Evolutionary conservation across 805 yeast genomes (phyloP).

Genomic region (Saccharomycopsis babjevae): DNA sequence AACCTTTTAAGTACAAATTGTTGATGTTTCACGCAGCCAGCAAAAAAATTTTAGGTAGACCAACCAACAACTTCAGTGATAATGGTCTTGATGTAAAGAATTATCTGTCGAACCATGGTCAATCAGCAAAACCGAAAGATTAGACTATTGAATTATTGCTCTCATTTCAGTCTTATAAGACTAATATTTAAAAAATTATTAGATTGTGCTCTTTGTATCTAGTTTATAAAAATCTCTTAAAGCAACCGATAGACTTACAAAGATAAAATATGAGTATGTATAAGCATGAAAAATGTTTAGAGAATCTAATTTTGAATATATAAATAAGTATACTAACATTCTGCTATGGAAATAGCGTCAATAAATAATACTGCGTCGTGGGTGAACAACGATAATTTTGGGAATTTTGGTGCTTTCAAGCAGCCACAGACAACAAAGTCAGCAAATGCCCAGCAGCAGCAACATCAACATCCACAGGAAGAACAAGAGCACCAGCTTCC

Average conservation of each 20-base stretch:
- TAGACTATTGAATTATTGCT: too few relatives aligned
- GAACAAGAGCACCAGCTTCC: neutral
- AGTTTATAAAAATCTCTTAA: neutral
- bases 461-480: neutral
- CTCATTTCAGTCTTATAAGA: too few relatives aligned
- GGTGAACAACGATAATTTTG: conserved; percentile 15
- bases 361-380: neutral
- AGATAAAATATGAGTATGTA: neutral
- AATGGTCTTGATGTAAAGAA: too few relatives aligned
- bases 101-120: too few relatives aligned
- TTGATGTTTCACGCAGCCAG: neutral
- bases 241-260: neutral
- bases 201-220: neutral
- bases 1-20: neutral
- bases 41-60: neutral
- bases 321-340: neutral
- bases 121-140: too few relatives aligned
- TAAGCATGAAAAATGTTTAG: neutral
- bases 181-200: neutral
- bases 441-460: neutral
- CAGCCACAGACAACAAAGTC: conserved; percentile 3
- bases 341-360: neutral
- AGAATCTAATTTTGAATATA: neutral
- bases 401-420: conserved; percentile 19
- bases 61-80: neutral